phyloP scores from a whole-genome alignment of 2,329 filamentous ascomycete genomes.

The Pestalotiopsis fici region DNA sequence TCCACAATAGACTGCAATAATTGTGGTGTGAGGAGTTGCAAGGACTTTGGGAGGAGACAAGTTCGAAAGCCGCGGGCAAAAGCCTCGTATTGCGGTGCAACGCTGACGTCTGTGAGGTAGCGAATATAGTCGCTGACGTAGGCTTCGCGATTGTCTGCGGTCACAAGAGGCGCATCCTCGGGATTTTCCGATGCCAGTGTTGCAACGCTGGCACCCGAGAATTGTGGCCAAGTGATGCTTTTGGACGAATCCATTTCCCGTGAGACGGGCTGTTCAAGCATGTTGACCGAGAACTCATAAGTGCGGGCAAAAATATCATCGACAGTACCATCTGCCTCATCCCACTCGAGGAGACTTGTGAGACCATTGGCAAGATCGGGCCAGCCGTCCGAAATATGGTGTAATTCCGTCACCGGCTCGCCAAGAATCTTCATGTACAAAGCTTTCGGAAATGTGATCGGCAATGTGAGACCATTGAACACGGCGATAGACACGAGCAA shows the following conservation, averaged over 20 bases:
- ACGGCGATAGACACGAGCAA: conserved; percentile 86
- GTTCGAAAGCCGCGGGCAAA: conserved; percentile 80
- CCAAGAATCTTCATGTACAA: conserved; percentile 81
- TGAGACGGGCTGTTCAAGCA: conserved; percentile 58
- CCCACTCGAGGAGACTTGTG: conserved; percentile 73
- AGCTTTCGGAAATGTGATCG: conserved; percentile 82
- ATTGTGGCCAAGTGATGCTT: conserved; percentile 56
- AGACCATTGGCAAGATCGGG: conserved; percentile 77
- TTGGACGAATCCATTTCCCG: conserved; percentile 51
- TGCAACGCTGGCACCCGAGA: conserved; percentile 29
- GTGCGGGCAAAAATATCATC: conserved; percentile 81
- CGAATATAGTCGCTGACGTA: conserved; percentile 85
- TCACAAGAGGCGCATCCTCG: conserved; percentile 72
- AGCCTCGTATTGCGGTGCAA: conserved; percentile 75
- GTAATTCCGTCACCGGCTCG: conserved; percentile 66
- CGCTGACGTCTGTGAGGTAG: conserved; percentile 78
- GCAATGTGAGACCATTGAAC: conserved; percentile 90
- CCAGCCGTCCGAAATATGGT: conserved; percentile 87
- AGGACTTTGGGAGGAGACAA: conserved; percentile 70
- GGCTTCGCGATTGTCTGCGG: conserved; percentile 72
- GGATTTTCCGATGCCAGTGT: conserved; percentile 37
- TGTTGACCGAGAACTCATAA: conserved; percentile 77
- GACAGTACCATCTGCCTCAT: conserved; percentile 72
- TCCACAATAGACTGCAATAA: conserved; percentile 80
- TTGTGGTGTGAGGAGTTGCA: conserved; percentile 70